Conservation (phyloP, 129 eudicot species). For the Escallonia rubra region DNA sequence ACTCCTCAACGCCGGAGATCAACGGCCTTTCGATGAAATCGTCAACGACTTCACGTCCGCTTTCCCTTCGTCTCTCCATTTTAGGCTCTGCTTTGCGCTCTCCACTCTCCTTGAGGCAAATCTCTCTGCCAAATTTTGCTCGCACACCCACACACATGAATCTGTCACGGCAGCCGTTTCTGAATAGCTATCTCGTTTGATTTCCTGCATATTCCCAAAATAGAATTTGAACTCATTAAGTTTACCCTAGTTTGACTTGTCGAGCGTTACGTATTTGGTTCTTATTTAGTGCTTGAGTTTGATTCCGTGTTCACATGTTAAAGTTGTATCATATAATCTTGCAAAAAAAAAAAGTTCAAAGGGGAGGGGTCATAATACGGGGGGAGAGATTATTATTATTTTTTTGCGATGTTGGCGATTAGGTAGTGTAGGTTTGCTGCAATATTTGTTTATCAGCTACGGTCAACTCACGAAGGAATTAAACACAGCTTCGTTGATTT, state of each 20-base stretch:
- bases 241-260: background rate
- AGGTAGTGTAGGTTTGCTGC: too few relatives aligned
- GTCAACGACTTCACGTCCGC: conserved; percentile 41
- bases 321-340: too few relatives aligned
- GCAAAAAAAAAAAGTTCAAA: too few relatives aligned
- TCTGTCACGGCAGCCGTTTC: background rate
- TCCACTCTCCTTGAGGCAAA: conserved; percentile 44
- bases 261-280: background rate
- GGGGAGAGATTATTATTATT: background rate
- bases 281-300: background rate
- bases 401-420: too few relatives aligned
- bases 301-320: background rate
- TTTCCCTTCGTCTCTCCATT: conserved; percentile 44
- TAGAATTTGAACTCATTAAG: background rate
- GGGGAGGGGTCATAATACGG: too few relatives aligned
- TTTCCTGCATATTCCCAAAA: background rate
- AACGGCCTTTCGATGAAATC: conserved; percentile 57
- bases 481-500: too few relatives aligned
- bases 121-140: background rate
- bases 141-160: background rate
- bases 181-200: background rate
- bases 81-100: conserved; percentile 56
- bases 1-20: conserved; percentile 61
- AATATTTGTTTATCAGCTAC: too few relatives aligned
- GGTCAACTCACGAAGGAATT: too few relatives aligned